Conservation (phyloP, 208 protist genomes). For the Acanthamoeba lugdunensis region DNA sequence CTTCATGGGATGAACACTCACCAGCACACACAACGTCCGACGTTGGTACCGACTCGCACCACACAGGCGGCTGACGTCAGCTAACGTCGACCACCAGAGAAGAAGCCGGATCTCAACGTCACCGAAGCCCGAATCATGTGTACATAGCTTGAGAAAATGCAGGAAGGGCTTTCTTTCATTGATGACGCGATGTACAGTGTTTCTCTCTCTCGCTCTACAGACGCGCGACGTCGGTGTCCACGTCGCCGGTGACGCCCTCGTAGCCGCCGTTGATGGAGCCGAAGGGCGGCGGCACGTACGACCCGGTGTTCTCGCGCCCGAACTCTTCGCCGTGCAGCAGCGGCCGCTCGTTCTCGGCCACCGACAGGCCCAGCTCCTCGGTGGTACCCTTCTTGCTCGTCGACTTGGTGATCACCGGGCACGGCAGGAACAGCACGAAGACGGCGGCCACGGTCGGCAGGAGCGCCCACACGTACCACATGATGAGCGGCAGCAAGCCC, state of each 20-base stretch:
- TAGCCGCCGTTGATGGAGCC: neutral
- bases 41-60: too few relatives aligned
- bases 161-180: too few relatives aligned
- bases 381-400: too few relatives aligned
- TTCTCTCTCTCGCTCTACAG: neutral
- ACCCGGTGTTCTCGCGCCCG: neutral
- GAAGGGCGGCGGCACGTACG: neutral
- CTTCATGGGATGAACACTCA: constrained; percentile 11
- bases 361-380: neutral
- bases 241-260: neutral
- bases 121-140: too few relatives aligned
- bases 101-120: too few relatives aligned
- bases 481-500: neutral
- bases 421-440: neutral
- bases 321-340: neutral
- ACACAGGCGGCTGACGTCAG: too few relatives aligned
- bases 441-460: constrained; percentile 1
- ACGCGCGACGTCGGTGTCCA: neutral
- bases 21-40: neutral
- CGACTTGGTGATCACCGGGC: neutral
- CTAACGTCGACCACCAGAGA: too few relatives aligned
- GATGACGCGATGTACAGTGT: too few relatives aligned
- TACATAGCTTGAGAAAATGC: too few relatives aligned
- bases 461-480: neutral
- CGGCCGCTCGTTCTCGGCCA: neutral